Percentiles rank a stretch among this genome's conserved stretches.
Conservation (phyloP, 2,329 filamentous ascomycete species). For the Verticillium albo-atrum region DNA sequence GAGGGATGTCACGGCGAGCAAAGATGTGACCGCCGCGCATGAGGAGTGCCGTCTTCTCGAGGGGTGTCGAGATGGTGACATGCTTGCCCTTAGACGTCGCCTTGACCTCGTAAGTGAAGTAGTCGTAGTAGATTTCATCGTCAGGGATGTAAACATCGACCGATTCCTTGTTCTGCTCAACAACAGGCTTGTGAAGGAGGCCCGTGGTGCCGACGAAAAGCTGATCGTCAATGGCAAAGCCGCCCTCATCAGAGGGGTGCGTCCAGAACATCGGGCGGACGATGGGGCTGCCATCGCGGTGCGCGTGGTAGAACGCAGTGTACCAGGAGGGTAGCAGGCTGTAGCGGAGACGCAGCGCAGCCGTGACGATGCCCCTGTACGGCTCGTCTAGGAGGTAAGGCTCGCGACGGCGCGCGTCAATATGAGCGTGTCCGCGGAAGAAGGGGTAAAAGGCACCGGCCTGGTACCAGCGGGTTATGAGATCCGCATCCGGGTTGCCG, state of each 20-base stretch:
- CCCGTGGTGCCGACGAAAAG: constrained; percentile 87
- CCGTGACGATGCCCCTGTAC: constrained; percentile 79
- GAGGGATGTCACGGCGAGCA: constrained; percentile 80
- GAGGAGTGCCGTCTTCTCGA: constrained; percentile 83
- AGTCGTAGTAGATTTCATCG: constrained; percentile 88
- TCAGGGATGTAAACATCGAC: constrained; percentile 86
- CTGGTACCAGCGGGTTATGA: constrained; percentile 94
- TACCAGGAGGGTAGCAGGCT: constrained; percentile 91
- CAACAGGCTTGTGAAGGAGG: constrained; percentile 87
- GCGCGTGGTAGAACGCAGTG: constrained; percentile 90
- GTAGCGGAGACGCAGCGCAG: constrained; percentile 85
- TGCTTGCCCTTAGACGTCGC: constrained; percentile 64
- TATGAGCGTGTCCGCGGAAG: constrained; percentile 95
- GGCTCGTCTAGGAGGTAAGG: constrained; percentile 85
- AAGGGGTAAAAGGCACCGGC: constrained; percentile 96
- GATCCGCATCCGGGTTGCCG: constrained; percentile 88
- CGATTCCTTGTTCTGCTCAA: constrained; percentile 67
- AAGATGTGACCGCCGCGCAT: constrained; percentile 94
- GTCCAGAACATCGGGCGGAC: constrained; percentile 91
- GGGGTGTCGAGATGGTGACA: constrained; percentile 67
- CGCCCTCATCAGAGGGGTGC: constrained; percentile 77
- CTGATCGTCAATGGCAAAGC: constrained; percentile 89
- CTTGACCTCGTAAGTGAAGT: constrained; percentile 80
- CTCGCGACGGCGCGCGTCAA: constrained; percentile 89
- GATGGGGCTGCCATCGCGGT: constrained; percentile 78